Evolutionary conservation across 805 yeast species (phyloP), one percentile per base, ranked within the genome.

Genomic region (Pichia insulana): DNA sequence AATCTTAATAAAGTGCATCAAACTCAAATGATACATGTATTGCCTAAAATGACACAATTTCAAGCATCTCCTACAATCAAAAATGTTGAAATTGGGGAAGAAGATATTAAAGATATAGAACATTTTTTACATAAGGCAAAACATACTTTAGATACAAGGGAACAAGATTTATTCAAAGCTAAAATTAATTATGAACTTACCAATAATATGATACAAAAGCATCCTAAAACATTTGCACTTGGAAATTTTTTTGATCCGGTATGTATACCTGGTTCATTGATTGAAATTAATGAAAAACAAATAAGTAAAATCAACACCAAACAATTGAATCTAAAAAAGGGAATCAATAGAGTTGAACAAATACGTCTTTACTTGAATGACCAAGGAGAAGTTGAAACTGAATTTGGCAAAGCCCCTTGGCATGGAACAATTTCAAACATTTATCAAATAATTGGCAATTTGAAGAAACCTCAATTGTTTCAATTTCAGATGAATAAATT

Each of bases 171-270:
- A 33, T 74, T 73, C 51, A 67, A 77, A 30, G 71, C 70, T 37
- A 53, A 62, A 31, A 65, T 67, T 33, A 78, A 81, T 0, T 75
- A 62, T 45, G 80, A 76, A 41, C 74, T 76, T 73, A 66, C 74
- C 33, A 62, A 51, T 30, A 59, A 64, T 34, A 58, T 62, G 49
- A 49, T 52, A 32, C 52, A 58, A 15, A 41, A 45, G 10, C 51
- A 62, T n/a, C 63, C 69, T 7, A 55, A 70, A 35, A 58, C 74
- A 0, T 48, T 76, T 12, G 71, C 64, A 37, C 51, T 60, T 13
- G 54, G 59, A 7, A 68, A 68, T 41, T 73, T 71, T 45, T 73
- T 73, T 54, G 64, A 70, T n/a, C 75, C 78, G 1, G 50, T 68
- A 31, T 47, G 55, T 43, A 34, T 61, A n/a, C 67, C 67, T 2